Evolutionary conservation across 257 asterid genomes (phyloP).

Genomic region (Petunia secreta): DNA sequence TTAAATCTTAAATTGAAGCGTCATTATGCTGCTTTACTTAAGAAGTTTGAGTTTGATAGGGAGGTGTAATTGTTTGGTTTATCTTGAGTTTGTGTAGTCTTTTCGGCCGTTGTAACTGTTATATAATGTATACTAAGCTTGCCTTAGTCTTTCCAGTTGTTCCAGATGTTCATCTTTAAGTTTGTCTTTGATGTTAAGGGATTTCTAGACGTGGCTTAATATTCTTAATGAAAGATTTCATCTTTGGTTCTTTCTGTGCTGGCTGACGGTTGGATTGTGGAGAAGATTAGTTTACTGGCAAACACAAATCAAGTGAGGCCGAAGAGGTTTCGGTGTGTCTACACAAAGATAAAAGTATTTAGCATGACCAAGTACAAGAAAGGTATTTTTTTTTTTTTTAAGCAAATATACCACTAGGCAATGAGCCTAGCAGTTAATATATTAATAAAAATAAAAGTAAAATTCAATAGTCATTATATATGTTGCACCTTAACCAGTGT

Average conservation of each 20-base stretch:
- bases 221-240: slow-evolving; percentile 29
- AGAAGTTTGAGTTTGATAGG: neutral
- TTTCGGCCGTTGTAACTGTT: neutral
- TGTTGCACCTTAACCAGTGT: too few species aligned
- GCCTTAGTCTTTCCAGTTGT: slow-evolving; percentile 1
- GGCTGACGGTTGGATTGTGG: slow-evolving; percentile 99
- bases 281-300: slow-evolving; percentile 74
- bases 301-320: slow-evolving; percentile 96
- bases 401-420: too few species aligned
- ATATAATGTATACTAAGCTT: neutral
- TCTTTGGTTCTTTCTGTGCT: slow-evolving; percentile 44
- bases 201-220: neutral
- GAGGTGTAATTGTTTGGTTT: neutral
- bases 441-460: too few species aligned
- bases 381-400: slow-evolving; percentile 44
- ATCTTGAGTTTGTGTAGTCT: neutral
- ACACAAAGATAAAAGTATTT: slow-evolving; percentile 93
- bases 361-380: slow-evolving; percentile 89
- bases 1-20: neutral
- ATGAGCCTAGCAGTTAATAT: too few species aligned
- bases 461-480: too few species aligned
- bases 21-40: neutral
- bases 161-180: neutral
- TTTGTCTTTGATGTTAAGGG: neutral
- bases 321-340: slow-evolving; percentile 95